Evolutionary conservation across 345 rosid species (phyloP), one percentile per base, ranked within the genome.

Genomic region (Corchorus capsularis): DNA sequence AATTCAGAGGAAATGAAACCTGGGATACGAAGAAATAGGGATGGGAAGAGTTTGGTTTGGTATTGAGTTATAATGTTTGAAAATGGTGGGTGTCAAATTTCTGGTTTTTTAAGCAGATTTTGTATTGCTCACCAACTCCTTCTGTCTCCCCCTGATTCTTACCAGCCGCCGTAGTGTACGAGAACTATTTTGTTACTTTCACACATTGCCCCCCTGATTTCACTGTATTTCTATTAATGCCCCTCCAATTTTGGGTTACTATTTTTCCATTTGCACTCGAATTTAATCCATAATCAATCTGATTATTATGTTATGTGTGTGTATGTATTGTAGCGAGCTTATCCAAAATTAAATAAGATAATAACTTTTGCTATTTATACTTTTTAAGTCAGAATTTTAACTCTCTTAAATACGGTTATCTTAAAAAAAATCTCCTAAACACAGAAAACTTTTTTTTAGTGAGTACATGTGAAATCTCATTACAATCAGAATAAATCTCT

Each of bases 151-250:
- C 13, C 32, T 19, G 49, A 6, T 22, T 71, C 50, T 50, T 35
- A 39, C 20, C 37, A 37, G 79, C 79, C 10, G 69, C 74, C 65
- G 43, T 37, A 27, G 63, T 76, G 27, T 69, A 75, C 69, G 35
- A 15, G 1, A 50, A 1, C 0, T 32, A 6, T 20, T 11, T 43
- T 15, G 6, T 0, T 13, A 15, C 9, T 27, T 17, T 74, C 15
- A 10, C 20, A 39, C 8, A 27, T 35, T 16, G 8, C 14, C 17
- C 8, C 53, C 15, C 19, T 0, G 45, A 43, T 71, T 75, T 46
- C n/a, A 35, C n/a, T 4, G 11, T 47, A 70, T 71, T 75, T 75
- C 2, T 17, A 4, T 0, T 46, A 46, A 1, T 41, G 3, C 60
- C 67, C 61, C 53, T 5, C 3, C 9, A 5, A 9, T 52, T 52